Base-by-base conservation (phyloP, 805 yeast species). In the Candida fluviatilis region DNA sequence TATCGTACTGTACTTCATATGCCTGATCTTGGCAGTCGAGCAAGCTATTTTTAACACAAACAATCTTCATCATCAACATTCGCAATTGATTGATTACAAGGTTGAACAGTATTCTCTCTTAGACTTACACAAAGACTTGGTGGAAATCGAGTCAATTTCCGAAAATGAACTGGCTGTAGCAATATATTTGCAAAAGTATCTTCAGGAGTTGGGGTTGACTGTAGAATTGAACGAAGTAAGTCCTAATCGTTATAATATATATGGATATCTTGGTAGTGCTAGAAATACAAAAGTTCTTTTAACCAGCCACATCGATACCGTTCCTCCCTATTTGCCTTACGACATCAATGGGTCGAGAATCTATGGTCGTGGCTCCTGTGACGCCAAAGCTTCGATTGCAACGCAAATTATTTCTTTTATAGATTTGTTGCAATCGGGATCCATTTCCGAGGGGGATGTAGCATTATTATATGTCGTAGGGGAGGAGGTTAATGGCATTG, bases 311-410 rank as follows among this genome's bases (percentile, higher is more conserved):
- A 73, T 81, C 26, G 89, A 82, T 49, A 82, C 88, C 0, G 89
- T 82, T 8, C 88, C 88, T 10, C 86, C 87, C 0, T 80, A 50
- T 48, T 54, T 80, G 36, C 73, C 72, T 2, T 82, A 81, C 54
- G 48, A 50, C 2, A 55, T 70, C 10, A 61, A 69, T 10, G 80
- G 76, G 2, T 64, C 71, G 33, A 55, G 56, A 18, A 77, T 82
- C 13, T 72, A 68, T 50, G 89, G 89, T 16, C 65, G 90, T 38
- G 90, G 90, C 2, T 55, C 83, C 1, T 67, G 73, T 39, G 90
- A 82, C 51, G 89, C 85, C n/a, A 82, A 82, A 51, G 85, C 71
- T 0, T 77, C 85, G 7, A 79, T 82, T 13, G 83, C 85, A 0
- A 55, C 84, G 1, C 86, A 80, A 50, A 61, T 80, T 4, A 60